A percentile compares a stretch with the other conserved stretches of the same genome.
These are phyloP conservation scores for Lecanosticta acicola DNA, from an alignment of 2,329 filamentous ascomycete species.

Conservation along the genomic window DNA sequence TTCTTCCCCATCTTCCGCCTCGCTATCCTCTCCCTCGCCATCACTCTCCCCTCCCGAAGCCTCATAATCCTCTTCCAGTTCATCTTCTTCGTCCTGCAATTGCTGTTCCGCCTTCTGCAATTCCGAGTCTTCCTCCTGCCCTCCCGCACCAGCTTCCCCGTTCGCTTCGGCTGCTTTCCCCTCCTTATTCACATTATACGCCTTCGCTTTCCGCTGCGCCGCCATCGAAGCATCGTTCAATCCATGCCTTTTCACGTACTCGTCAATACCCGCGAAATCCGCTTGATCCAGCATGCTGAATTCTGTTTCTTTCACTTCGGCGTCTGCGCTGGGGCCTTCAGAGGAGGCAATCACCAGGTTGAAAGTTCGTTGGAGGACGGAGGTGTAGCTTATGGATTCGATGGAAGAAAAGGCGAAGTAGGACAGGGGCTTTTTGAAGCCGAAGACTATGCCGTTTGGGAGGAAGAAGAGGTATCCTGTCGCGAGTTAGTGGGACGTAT, in stretches of 20 bases:
- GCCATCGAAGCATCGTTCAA: conserved; percentile 61
- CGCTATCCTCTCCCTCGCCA: conserved; percentile 30
- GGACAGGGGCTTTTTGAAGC: conserved; percentile 60
- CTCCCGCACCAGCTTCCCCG: conserved; percentile 15
- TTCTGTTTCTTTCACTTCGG: conserved; percentile 50
- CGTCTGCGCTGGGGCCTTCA: conserved; percentile 10
- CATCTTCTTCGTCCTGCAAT: conserved; percentile 32
- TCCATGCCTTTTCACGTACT: conserved; percentile 55
- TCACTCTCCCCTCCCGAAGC: conserved; percentile 32
- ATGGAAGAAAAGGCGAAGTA: conserved; percentile 58
- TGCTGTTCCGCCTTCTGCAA: conserved; percentile 30
- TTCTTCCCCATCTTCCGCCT: conserved; percentile 25
- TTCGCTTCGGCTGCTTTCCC: conserved; percentile 23
- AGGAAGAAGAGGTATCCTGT: conserved; percentile 61
- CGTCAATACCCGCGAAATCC: conserved; percentile 57
- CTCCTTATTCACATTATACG: conserved; percentile 48
- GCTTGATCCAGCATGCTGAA: conserved; percentile 62
- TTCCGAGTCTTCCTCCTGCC: conserved; percentile 24
- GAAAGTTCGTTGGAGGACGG: conserved; percentile 60
- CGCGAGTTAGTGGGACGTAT: background rate
- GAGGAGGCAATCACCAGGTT: conserved; percentile 52
- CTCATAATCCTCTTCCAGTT: conserved; percentile 33
- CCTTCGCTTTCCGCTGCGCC: conserved; percentile 54
- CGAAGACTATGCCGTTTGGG: conserved; percentile 56
- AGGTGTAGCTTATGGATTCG: conserved; percentile 58